Evolutionary conservation across 345 rosid genomes (phyloP), one percentile per base, ranked within the genome.

Genomic region (Limnanthes douglasii): DNA sequence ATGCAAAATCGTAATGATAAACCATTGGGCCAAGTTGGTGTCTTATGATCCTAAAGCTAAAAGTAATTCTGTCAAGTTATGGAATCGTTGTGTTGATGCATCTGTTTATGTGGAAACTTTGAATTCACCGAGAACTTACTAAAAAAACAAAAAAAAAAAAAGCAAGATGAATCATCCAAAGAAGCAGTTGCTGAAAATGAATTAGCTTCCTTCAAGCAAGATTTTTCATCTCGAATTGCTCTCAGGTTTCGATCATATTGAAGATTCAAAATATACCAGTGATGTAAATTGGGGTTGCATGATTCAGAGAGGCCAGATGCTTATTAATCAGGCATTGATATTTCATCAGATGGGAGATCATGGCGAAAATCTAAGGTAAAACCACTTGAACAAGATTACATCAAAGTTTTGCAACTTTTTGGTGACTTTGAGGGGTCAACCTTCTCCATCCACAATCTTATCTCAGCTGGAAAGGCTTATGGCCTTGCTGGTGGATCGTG

Each of bases 401-500:
- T 77, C 28, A 73, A 74, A 36, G 72, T 70, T 23, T 66, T 90
- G 68, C 81, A 70, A 38, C 75, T 59, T 39, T 84, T 84, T 64
- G 82, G 86, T 43, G 98, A 90, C 57, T 66, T 81, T 1, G 69
- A 61, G 55, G 57, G 51, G 24, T 66, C 79, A 2, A 50, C 70
- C 11, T 79, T 90, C 60, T 90, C 95, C 26, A 65, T 84, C 42
- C 98, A 84, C 69, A 79, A 70, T 69, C 94, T 90, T 53, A 61
- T 90, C 46, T 53, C 36, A 50, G 76, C 77, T 45, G 95, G 95
- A 47, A 63, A 66, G 54, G 29, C 48, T 39, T 75, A 75, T 65
- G 72, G 73, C 42, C 93, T 80, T 50, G 86, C 75, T 14, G 79
- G 74, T 51, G 82, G 86, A 45, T 80, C 79, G 59, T 90, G 98